Evolutionary conservation across 768 basidiomycete genomes (phyloP), one percentile per base, ranked within the genome.

Genomic region (Phylloporus sp.): DNA sequence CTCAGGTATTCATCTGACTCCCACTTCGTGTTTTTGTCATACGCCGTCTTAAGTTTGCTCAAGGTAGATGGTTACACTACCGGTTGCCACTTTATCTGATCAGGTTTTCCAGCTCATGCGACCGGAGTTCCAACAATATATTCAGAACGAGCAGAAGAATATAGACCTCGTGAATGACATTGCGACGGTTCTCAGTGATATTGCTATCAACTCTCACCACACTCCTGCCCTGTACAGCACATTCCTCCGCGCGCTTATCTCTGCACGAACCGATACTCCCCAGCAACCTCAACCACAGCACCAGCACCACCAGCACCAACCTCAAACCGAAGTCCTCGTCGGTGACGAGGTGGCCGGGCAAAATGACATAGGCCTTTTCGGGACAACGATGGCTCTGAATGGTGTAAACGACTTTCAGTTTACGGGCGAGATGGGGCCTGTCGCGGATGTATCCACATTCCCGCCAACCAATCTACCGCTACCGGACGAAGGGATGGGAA

Each of bases 11-110:
- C 89, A 1, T 89, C 93, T 5, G 95, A 98, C 67, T 88, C 90
- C 6, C 87, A 89, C 60, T 95, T 90, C 57, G 95, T 98, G 9
- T 86, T 90, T 73, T 82, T 81, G 40, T 88, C 88, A n/a, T 97
- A 98, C 69, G 94, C 92, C 0, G 88, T 97, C 7, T 73, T 97
- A 52, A 95, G 88, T 62, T 73, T 97, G 57, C 76, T 99, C 55
- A 98, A 97, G 85, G 89, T 92, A 46, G 50, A 75, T 31, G 13
- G 22, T 54, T 18, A n/a, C 15, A 24, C 38, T 10, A 18, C 41
- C 44, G 20, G 13, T 18, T 6, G 15, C 16, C 5, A 39, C 39
- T 32, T 6, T 47, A 28, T 44, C 58, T 67, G 12, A 68, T 36
- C 36, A 18, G 13, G 24, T n/a, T 48, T 53, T 48, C 2, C 57